Conservation (phyloP, 352 stramenopile species). For the Globisporangium acanthophoron region DNA sequence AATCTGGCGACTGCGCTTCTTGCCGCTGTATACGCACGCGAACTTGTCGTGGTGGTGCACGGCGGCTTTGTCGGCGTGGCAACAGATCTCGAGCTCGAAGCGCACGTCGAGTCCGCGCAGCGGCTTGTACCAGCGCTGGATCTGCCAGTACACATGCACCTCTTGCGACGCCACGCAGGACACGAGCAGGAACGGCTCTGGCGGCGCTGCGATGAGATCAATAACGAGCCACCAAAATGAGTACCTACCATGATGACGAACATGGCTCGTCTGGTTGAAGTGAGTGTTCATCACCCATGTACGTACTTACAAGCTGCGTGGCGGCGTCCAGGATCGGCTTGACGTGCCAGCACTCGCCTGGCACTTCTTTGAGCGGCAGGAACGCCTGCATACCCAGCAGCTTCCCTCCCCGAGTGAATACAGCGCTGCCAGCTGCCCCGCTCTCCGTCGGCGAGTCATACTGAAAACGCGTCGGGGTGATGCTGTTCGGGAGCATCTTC, state of each 20-base stretch:
- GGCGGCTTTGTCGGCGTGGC: slow-evolving; percentile 12
- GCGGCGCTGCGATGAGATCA: slow-evolving; percentile 27
- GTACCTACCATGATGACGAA: background rate
- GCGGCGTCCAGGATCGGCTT: slow-evolving; percentile 44
- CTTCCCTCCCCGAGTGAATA: slow-evolving; percentile 58
- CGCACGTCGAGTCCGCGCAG: slow-evolving; percentile 28
- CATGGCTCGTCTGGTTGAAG: background rate
- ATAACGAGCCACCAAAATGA: slow-evolving; percentile 2
- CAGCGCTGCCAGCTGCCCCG: slow-evolving; percentile 26
- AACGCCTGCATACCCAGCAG: slow-evolving; percentile 50
- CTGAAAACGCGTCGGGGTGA: slow-evolving; percentile 42
- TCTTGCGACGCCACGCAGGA: slow-evolving; percentile 34
- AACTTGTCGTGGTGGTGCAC: slow-evolving; percentile 29
- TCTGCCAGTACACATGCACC: slow-evolving; percentile 56
- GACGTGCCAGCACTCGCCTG: slow-evolving; percentile 40
- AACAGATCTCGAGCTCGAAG: slow-evolving; percentile 57
- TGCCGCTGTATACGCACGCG: slow-evolving; percentile 31
- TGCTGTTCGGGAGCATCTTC: slow-evolving; percentile 41
- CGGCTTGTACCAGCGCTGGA: slow-evolving; percentile 35
- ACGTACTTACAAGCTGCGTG: slow-evolving; percentile 59
- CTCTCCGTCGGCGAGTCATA: slow-evolving; percentile 41
- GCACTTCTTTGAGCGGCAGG: slow-evolving; percentile 24
- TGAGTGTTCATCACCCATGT: background rate
- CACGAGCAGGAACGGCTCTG: slow-evolving; percentile 51
- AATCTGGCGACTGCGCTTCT: slow-evolving; percentile 26